Conservation (phyloP, 1,284 basidiomycete genomes). For the Polyporus tsugae region DNA sequence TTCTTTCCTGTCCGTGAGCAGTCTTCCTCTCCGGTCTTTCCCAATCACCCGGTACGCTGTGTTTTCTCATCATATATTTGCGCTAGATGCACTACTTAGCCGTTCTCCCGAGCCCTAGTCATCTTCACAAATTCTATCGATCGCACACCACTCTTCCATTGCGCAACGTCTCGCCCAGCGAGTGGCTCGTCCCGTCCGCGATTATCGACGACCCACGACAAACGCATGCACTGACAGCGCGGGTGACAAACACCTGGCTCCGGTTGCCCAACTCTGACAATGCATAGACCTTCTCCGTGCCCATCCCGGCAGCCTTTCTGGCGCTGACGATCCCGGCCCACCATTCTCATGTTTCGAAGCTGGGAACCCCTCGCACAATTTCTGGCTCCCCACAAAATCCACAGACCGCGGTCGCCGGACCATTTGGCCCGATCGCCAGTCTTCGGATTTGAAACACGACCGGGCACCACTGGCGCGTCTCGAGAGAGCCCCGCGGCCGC, state of each 20-base stretch:
- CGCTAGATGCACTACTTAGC: background rate
- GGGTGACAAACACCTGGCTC: background rate
- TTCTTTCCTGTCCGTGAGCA: slow-evolving; percentile 2
- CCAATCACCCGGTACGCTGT: slow-evolving; percentile 14
- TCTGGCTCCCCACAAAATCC: slow-evolving; percentile 14
- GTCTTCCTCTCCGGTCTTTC: background rate
- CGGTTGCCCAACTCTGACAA: slow-evolving; percentile 5
- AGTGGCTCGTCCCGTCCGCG: background rate
- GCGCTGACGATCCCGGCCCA: slow-evolving; percentile 22
- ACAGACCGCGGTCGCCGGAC: slow-evolving; percentile 17
- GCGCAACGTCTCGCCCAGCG: background rate
- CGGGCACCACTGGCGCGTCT: background rate
- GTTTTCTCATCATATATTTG: background rate
- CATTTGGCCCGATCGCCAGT: slow-evolving; percentile 13
- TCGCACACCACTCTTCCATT: background rate
- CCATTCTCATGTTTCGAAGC: slow-evolving; percentile 3
- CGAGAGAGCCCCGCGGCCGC: background rate
- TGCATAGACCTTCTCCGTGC: slow-evolving; percentile 3
- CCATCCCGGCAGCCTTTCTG: slow-evolving; percentile 8
- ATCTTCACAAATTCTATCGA: background rate
- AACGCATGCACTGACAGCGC: background rate
- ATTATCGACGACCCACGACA: background rate
- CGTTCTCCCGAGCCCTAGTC: slow-evolving; percentile 2
- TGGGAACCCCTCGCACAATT: slow-evolving; percentile 6
- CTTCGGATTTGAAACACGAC: slow-evolving; percentile 1